A percentile compares a stretch with the other conserved stretches of the same genome.
Evolutionary conservation across 139 green algal species (phyloP).

Genomic region (Chlorella vulgaris): DNA sequence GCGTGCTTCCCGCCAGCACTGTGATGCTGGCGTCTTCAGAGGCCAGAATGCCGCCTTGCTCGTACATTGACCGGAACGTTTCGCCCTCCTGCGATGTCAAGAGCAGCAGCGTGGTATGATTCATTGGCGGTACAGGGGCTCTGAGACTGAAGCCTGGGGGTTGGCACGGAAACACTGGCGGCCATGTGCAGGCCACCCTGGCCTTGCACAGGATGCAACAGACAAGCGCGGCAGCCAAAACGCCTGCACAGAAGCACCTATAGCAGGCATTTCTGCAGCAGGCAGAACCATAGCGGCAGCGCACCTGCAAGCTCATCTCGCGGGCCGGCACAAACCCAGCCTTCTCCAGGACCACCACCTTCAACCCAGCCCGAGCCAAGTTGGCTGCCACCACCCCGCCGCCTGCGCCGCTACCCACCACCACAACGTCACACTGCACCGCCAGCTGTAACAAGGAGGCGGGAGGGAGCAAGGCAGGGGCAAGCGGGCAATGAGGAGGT

Average conservation of each 20-base stretch:
- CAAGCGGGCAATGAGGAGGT: background rate
- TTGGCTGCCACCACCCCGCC: slow-evolving; percentile 56
- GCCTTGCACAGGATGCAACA: too few species aligned
- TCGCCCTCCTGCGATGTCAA: slow-evolving; percentile 40
- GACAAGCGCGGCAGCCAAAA: too few species aligned
- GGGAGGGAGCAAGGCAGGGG: background rate
- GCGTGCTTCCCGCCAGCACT: slow-evolving; percentile 68
- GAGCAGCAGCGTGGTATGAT: background rate
- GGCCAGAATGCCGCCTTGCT: slow-evolving; percentile 50
- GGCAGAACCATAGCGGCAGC: background rate
- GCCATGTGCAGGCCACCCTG: too few species aligned
- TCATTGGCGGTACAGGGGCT: too few species aligned
- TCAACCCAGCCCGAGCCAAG: slow-evolving; percentile 53
- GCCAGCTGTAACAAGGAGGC: slow-evolving; percentile 11
- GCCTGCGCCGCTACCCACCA: slow-evolving; percentile 69
- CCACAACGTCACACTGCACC: slow-evolving; percentile 60
- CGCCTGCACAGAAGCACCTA: background rate
- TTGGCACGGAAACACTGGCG: too few species aligned
- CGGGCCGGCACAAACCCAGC: slow-evolving; percentile 44
- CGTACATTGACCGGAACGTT: slow-evolving; percentile 57
- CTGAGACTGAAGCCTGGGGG: too few species aligned
- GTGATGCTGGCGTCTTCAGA: slow-evolving; percentile 50
- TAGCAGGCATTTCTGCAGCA: background rate
- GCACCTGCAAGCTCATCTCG: slow-evolving; percentile 35
- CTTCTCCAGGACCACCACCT: slow-evolving; percentile 77